phyloP scores from a whole-genome alignment of 441 rosid species.

The Dalechampia spathulata region DNA sequence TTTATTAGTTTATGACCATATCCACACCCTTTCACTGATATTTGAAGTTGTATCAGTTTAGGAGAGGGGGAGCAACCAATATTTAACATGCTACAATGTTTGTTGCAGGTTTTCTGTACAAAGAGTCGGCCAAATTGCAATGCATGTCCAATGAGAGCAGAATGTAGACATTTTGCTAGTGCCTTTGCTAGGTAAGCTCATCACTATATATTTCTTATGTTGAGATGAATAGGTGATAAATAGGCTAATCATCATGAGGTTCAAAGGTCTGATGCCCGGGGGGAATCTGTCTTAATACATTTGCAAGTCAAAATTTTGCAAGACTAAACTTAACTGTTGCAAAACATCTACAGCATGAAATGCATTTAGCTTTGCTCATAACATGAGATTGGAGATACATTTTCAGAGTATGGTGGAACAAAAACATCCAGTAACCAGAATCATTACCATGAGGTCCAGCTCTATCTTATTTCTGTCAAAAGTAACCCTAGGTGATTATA shows the following conservation, averaged over 20 bases:
- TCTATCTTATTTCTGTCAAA: too few species aligned
- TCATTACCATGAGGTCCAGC: too few species aligned
- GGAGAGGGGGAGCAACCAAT: constrained; percentile 15
- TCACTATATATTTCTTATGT: neutral
- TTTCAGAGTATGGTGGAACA: too few species aligned
- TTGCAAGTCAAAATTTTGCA: constrained; percentile 8
- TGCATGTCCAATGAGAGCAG: constrained; percentile 99
- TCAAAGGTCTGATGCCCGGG: neutral
- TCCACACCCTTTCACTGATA: constrained; percentile 10
- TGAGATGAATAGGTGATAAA: neutral
- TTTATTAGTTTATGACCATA: constrained; percentile 10
- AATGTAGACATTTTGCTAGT: constrained; percentile 98
- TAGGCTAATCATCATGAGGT: neutral
- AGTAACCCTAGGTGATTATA: too few species aligned
- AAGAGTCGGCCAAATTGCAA: constrained; percentile 96
- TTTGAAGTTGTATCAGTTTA: constrained; percentile 1
- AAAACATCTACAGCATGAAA: neutral
- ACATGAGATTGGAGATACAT: too few species aligned
- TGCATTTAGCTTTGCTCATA: neutral
- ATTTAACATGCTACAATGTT: constrained; percentile 18
- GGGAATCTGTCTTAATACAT: neutral
- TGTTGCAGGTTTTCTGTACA: constrained; percentile 94
- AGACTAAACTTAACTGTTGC: neutral
- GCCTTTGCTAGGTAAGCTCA: constrained; percentile 90
- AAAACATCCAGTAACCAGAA: too few species aligned